Base-by-base conservation (phyloP, 805 yeast species). In the Candida coquimbonensis region DNA sequence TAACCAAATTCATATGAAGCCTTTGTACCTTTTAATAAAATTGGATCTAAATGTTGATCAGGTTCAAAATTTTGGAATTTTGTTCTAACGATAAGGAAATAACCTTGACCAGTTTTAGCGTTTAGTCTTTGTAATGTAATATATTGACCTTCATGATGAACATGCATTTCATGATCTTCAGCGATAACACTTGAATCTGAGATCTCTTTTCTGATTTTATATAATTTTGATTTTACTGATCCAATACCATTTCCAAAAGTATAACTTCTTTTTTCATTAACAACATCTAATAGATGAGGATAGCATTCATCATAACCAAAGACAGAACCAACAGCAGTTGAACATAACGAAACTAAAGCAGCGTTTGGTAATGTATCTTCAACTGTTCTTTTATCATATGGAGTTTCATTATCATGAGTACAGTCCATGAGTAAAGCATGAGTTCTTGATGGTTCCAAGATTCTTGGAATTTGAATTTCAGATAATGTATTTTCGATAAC, bases 361-460 rank as follows among this genome's bases (percentile, higher is more conserved):
- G 97, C 97, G 57, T 85, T 91, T 9, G 97, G 95, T 38, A 91
- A 71, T 0, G 98, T 90, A 59, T 91, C 99, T 60, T 90, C 96
- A 1, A 87, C 83, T 0, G 96, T 89, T 61, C 98, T 78, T 65
- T 85, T 88, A 55, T 91, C 95, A 38, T 73, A 75, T 2, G 97
- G 96, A 19, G 81, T 83, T 65, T 89, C 93, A 60, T 91, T 91
- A 63, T 91, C 99, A 63, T 91, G 99, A 2, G 98, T 90, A 59
- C 97, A 91, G 60, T 93, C 98, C 97, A 93, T 91, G 55, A 91
- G 84, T 55, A 93, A 70, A 0, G 98, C 96, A 66, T 89, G 97
- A 5, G 96, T 95, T n/a, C 82, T 79, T 38, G 81, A 77, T 5
- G 83, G 72, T 2, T 80, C 71, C 40, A 91, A 70, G 9, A 78